Conservation (phyloP, 192 early-diverging fungal genomes). For the Borealophlyctis nickersoniae region DNA sequence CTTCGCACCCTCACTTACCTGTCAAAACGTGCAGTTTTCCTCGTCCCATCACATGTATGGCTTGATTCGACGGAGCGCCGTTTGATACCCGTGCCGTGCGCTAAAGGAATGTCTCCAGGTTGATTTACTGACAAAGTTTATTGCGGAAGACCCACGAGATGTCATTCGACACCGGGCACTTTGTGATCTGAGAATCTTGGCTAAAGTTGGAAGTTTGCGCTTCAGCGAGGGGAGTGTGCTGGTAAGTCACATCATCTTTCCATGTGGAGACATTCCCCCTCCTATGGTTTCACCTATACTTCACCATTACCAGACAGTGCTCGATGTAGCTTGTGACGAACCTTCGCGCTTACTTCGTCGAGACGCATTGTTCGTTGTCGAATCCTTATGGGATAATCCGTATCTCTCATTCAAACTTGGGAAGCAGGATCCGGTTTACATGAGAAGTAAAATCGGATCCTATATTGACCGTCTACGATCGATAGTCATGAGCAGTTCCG, state of each 20-base stretch:
- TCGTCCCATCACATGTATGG: constrained; percentile 16
- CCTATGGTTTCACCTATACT: too few species aligned
- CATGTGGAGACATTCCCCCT: background rate
- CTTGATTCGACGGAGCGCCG: background rate
- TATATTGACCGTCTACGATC: too few species aligned
- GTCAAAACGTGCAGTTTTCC: constrained; percentile 8
- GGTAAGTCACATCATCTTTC: constrained; percentile 5
- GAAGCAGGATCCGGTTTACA: background rate
- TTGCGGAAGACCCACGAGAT: constrained; percentile 3
- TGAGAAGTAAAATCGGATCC: too few species aligned
- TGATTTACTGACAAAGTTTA: constrained; percentile 10
- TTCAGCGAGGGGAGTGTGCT: background rate
- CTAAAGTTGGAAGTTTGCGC: constrained; percentile 2
- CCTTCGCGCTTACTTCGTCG: background rate
- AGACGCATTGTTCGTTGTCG: background rate
- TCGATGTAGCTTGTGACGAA: background rate
- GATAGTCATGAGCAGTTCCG: too few species aligned
- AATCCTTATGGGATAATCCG: background rate
- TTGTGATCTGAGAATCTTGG: constrained; percentile 1
- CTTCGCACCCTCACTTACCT: constrained; percentile 17
- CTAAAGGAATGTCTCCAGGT: background rate
- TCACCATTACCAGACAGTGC: constrained; percentile 7
- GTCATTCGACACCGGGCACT: constrained; percentile 6
- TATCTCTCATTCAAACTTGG: background rate
- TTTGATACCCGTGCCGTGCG: background rate